These are phyloP conservation scores for Dentiscutata heterogama DNA, from an alignment of 371 early-diverging fungal genomes.

Conservation along the genomic window DNA sequence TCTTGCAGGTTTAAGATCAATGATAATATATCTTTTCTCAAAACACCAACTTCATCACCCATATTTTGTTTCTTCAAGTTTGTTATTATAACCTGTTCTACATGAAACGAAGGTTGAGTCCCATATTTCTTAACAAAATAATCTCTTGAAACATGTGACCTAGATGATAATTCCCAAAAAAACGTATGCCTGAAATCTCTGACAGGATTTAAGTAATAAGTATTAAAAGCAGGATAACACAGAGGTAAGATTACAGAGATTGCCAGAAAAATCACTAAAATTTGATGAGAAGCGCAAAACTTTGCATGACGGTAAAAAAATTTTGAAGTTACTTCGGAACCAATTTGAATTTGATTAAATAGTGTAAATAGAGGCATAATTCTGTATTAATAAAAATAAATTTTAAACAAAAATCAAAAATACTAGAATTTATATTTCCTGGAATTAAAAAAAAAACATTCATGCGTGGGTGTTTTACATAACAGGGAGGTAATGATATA, in stretches of 20 bases:
- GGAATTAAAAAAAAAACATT: too few relatives aligned
- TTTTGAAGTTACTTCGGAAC: too few relatives aligned
- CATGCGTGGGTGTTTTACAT: too few relatives aligned
- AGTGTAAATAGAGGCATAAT: too few relatives aligned
- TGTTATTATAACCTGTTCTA: conserved; percentile 28
- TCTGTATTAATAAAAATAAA: too few relatives aligned
- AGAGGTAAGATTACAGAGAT: conserved; percentile 27
- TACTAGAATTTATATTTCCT: too few relatives aligned
- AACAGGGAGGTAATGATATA: too few relatives aligned
- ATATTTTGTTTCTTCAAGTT: background rate
- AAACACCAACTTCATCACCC: background rate
- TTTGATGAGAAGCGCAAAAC: conserved; percentile 43
- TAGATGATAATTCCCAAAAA: background rate
- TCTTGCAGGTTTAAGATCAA: conserved; percentile 27
- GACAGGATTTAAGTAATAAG: conserved; percentile 24
- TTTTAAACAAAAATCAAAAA: too few relatives aligned
- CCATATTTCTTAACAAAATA: conserved; percentile 32
- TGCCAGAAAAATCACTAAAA: conserved; percentile 25
- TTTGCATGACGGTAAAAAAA: conserved; percentile 28
- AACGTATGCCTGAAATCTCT: background rate
- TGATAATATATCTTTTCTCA: conserved; percentile 25
- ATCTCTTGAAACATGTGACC: background rate
- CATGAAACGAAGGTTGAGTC: conserved; percentile 14
- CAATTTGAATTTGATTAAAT: too few relatives aligned
- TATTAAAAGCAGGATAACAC: conserved; percentile 43